Conservation (phyloP, 805 yeast species). For the Helenozyma baotianmanensis region DNA sequence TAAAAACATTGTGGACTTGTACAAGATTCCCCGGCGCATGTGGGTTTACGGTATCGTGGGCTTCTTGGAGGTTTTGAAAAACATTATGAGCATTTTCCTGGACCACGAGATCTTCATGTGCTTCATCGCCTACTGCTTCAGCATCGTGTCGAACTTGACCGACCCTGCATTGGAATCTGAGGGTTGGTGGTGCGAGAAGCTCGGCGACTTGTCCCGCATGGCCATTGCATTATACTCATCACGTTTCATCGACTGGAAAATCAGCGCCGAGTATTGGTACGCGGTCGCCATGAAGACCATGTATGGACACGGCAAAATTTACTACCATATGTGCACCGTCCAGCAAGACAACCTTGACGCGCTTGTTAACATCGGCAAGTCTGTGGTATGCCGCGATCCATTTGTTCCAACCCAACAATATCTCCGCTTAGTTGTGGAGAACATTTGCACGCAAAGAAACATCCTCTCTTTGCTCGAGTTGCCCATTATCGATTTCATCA, state of each 20-base stretch:
- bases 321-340: conserved; percentile 84
- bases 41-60: conserved; percentile 88
- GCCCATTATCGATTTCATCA: conserved; percentile 57
- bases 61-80: conserved; percentile 70
- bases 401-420: conserved; percentile 81
- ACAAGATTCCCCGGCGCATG: conserved; percentile 72
- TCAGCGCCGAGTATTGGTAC: conserved; percentile 82
- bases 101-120: conserved; percentile 78
- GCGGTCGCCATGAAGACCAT: conserved; percentile 64
- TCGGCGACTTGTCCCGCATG: conserved; percentile 84
- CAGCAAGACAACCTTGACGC: conserved; percentile 76
- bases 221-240: conserved; percentile 81
- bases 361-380: conserved; percentile 71
- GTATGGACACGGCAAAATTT: conserved; percentile 81
- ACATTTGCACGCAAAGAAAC: conserved; percentile 63
- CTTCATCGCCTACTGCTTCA: conserved; percentile 68
- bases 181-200: conserved; percentile 79
- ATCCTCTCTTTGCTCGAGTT: conserved; percentile 55
- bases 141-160: conserved; percentile 49
- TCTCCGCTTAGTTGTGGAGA: conserved; percentile 71
- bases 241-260: conserved; percentile 79
- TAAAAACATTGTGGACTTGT: conserved; percentile 68
- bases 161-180: conserved; percentile 55
- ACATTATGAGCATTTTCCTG: conserved; percentile 65
- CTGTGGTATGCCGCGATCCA: conserved; percentile 76